phyloP scores from a whole-genome alignment of 257 asterid species.

The Solanum paucissectum region DNA sequence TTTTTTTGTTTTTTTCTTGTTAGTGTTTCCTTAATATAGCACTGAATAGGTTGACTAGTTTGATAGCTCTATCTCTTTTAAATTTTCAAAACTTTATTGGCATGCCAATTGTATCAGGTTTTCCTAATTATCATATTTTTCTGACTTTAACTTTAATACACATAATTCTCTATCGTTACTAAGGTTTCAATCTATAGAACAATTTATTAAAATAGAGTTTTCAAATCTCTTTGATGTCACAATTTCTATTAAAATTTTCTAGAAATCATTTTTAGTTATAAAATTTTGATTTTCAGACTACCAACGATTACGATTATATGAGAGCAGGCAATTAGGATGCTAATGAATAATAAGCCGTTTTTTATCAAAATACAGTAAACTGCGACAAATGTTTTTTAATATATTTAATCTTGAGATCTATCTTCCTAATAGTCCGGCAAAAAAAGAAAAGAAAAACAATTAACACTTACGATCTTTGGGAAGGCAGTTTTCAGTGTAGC shows the following conservation, averaged over 20 bases:
- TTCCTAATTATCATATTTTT: background rate
- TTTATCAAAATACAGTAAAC: background rate
- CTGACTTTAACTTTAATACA: background rate
- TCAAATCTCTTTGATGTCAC: background rate
- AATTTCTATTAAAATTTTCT: background rate
- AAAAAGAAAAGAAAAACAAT: background rate
- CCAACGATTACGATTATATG: background rate
- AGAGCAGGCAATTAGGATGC: background rate
- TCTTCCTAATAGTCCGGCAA: no score
- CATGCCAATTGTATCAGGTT: background rate
- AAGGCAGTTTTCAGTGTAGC: slow-evolving; percentile 56
- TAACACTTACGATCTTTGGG: slow-evolving; percentile 63
- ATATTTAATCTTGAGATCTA: background rate
- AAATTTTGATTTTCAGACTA: background rate
- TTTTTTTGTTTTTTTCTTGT: no score
- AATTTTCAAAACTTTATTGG: background rate
- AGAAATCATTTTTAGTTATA: background rate
- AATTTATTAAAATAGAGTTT: background rate
- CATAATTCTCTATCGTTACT: background rate
- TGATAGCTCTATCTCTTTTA: background rate
- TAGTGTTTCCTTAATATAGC: no score
- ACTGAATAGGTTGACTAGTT: background rate
- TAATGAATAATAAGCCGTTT: background rate
- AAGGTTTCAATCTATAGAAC: background rate
- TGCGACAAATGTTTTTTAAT: background rate